phyloP scores from a whole-genome alignment of 345 rosid genomes.

The Pseudoturritis turrita region DNA sequence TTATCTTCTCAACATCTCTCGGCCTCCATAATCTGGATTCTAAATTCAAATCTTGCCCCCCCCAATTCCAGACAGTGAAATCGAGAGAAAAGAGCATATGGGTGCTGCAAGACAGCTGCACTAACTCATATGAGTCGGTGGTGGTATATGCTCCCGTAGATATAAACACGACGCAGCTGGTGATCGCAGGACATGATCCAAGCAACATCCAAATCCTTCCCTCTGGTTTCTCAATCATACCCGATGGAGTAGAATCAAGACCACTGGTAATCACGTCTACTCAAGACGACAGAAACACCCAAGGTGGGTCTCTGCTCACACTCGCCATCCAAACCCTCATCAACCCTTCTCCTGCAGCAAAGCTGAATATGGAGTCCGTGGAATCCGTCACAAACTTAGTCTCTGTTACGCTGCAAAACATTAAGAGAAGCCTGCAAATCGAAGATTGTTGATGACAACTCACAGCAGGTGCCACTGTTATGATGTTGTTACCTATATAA shows the following conservation, averaged over 20 bases:
- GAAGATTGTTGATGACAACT: conserved; percentile 56
- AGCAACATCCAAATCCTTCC: conserved; percentile 78
- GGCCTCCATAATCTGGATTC: neutral
- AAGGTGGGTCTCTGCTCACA: conserved; percentile 87
- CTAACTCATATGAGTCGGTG: conserved; percentile 78
- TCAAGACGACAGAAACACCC: conserved; percentile 71
- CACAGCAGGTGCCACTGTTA: conserved; percentile 4
- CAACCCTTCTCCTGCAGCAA: conserved; percentile 65
- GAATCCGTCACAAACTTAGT: conserved; percentile 72
- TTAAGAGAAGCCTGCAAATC: conserved; percentile 76
- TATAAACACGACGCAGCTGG: conserved; percentile 67
- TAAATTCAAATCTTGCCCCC: neutral
- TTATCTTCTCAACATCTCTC: neutral
- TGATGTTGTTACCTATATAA: neutral
- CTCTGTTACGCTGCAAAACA: conserved; percentile 72
- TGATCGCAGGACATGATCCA: conserved; percentile 87
- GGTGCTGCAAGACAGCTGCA: conserved; percentile 86
- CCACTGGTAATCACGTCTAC: conserved; percentile 79
- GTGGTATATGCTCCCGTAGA: conserved; percentile 86
- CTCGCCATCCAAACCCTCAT: conserved; percentile 73
- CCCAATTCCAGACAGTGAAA: conserved; percentile 57
- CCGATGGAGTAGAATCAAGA: conserved; percentile 81
- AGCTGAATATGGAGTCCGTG: conserved; percentile 66
- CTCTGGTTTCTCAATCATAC: conserved; percentile 92
- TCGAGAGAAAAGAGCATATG: conserved; percentile 66